Conservation (phyloP, 129 eudicot species). For the Artemisia tridentata region DNA sequence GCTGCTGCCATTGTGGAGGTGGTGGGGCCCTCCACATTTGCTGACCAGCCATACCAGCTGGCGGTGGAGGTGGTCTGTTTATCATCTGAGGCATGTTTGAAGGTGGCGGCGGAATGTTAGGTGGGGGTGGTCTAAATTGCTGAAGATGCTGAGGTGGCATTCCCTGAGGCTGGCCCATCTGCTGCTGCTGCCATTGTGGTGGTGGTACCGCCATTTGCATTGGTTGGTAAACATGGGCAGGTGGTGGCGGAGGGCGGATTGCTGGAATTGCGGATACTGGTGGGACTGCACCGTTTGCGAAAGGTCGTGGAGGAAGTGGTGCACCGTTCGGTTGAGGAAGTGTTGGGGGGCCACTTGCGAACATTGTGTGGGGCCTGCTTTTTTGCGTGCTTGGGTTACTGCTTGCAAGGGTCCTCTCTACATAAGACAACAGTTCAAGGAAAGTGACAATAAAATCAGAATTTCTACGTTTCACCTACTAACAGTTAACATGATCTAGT, state of each 20-base stretch:
- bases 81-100: slow-evolving; percentile 55
- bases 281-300: slow-evolving; percentile 66
- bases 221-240: slow-evolving; percentile 42
- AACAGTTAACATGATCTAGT: neutral
- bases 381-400: slow-evolving; percentile 75
- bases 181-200: slow-evolving; percentile 90
- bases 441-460: neutral
- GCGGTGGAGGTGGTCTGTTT: slow-evolving; percentile 77
- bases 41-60: slow-evolving; percentile 60
- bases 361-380: slow-evolving; percentile 93
- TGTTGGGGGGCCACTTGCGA: slow-evolving; percentile 95
- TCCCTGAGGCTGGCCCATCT: slow-evolving; percentile 56
- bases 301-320: slow-evolving; percentile 66
- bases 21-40: slow-evolving; percentile 80
- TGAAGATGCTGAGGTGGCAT: slow-evolving; percentile 49
- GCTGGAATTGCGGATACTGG: slow-evolving; percentile 54
- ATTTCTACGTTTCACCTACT: neutral
- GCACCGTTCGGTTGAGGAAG: slow-evolving; percentile 70
- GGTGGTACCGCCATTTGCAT: slow-evolving; percentile 67
- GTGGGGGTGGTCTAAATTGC: slow-evolving; percentile 55
- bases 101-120: slow-evolving; percentile 61
- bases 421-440: neutral
- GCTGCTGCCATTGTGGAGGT: slow-evolving; percentile 95
- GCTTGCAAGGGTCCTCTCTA: slow-evolving; percentile 89
- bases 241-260: slow-evolving; percentile 69